Evolutionary conservation across 2,329 filamentous ascomycete species (phyloP), one percentile per base, ranked within the genome.

Genomic region (Tolypocladium inflatum): DNA sequence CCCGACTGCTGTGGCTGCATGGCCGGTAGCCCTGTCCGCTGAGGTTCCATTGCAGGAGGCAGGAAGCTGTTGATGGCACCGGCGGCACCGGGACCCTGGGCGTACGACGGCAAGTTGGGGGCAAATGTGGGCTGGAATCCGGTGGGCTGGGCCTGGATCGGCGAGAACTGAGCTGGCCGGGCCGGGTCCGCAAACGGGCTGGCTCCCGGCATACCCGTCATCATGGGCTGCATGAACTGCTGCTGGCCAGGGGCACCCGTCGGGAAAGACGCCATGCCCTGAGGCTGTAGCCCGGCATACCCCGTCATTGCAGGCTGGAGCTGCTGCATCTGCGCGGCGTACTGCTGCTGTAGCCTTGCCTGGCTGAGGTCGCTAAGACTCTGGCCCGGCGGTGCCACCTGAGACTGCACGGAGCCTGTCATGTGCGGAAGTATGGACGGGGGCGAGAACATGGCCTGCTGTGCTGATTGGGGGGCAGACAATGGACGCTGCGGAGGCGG

Each of bases 391-490:
- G 87, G 83, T 35, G 89, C 87, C 58, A 90, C 78, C 62, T 85
- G 85, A 13, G 76, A 76, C 67, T 84, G 83, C 57, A 82, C 58
- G 23, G 67, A 79, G 10, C 93, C 91, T 6, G 94, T 97, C 72
- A 92, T 83, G 69, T 97, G 93, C 56, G 91, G 86, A 69, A 92
- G 87, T 64, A 97, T 74, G 19, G 90, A 86, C 55, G 90, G 85
- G 21, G 88, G 83, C 9, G 82, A 82, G 70, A 95, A 94, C 5
- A 79, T 81, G 71, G 81, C 91, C 52, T 85, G 85, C 68, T 88
- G 88, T 55, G 84, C 87, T 57, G 91, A 89, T 70, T 91, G 89
- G 33, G 94, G 93, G 43, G 94, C 93, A 45, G 93, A 97, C 15
- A 94, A 80, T 9, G 94, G 88, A 60, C 94, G 83, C 56, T 86